Evolutionary conservation across 176 grass and related monocot species (phyloP), one percentile per base, ranked within the genome.

Genomic region (Aegilops speltoides): DNA sequence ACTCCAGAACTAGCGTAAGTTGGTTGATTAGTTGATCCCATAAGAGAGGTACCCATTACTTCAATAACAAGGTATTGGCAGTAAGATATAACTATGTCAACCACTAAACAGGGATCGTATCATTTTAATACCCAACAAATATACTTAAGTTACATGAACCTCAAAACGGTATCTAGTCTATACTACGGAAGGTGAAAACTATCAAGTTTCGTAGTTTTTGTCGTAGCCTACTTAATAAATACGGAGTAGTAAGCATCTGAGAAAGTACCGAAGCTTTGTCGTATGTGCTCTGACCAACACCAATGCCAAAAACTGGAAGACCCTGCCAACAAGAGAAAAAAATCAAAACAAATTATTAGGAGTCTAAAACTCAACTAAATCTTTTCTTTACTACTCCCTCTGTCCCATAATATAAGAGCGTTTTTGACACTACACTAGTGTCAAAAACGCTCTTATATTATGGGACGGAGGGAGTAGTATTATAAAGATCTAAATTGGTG

Each of bases 221-320:
- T 11, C 76, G 67, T 83, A 59, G 33, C 73, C n/a, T 69, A 62
- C n/a, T 38, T 61, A 78, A 89, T 61, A 82, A 71, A 64, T 62
- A 46, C 45, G 45, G 11, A 48, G 46, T 48, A 87, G 43, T 22
- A 60, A 82, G 45, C 7, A 82, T 71, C 26, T 52, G 10, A 87
- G 28, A 57, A 92, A 84, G 86, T 98, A 99, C 97, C 52, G 94
- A 96, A 83, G 94, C 94, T 96, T 93, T 90, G 89, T 99, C 97
- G 67, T 89, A 93, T 70, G 94, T 90, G 69, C 94, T 99, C 73
- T 94, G 92, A 64, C 97, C 97, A 87, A 91, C 97, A 91, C 97
- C 94, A 81, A 99, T 87, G 82, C 85, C 94, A 93, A 94, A 99
- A 86, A 99, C 92, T 68, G 97, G 97, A 82, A 81, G 94, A 64